Evolutionary conservation across 2,329 filamentous ascomycete species (phyloP), one percentile per base, ranked within the genome.

Genomic region (Cyphellophora attinorum): DNA sequence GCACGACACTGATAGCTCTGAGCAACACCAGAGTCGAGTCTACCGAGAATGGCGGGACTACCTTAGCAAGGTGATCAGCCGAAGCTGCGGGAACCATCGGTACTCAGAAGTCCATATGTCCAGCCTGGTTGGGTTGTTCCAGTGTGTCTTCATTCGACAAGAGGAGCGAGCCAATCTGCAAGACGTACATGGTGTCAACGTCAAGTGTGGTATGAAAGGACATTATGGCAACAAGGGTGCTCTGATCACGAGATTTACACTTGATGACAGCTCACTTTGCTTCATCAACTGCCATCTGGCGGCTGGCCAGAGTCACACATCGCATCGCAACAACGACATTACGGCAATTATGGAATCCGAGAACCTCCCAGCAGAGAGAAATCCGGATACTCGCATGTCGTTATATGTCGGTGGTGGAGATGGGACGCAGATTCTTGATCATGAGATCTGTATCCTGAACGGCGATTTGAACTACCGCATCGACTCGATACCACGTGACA

Each of bases 381-480:
- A 88, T 45, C 63, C 76, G 0, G 69, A 64, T 3, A 67, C 73
- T 4, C 74, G 85, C 5, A 70, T 82, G 23, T 84, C 94, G 55
- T 81, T 76, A 44, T 98, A 81, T 53, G 74, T 86, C 5, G 84
- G 85, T 16, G 91, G 91, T n/a, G 91, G 91, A 29, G 91, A 98
- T 54, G 91, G 91, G 5, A 80, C 78, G 27, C 86, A 95, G 80
- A 84, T 98, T 39, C 69, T 96, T 38, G 91, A 98, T 53, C 91
- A 98, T 53, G 91, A 98, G 60, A 81, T 98, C n/a, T 95, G 89
- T 57, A 77, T 98, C 31, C 63, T 96, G 27, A 96, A 96, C 51
- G 91, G 91, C 17, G 91, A 98, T 56, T 70, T 98, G 32, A 98
- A 98, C 60, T 98, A 98, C 58, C 86, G 91, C 42, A 96, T 98